Evolutionary conservation across 2,329 filamentous ascomycete species (phyloP).

Genomic region (Grosmannia clavigera): DNA sequence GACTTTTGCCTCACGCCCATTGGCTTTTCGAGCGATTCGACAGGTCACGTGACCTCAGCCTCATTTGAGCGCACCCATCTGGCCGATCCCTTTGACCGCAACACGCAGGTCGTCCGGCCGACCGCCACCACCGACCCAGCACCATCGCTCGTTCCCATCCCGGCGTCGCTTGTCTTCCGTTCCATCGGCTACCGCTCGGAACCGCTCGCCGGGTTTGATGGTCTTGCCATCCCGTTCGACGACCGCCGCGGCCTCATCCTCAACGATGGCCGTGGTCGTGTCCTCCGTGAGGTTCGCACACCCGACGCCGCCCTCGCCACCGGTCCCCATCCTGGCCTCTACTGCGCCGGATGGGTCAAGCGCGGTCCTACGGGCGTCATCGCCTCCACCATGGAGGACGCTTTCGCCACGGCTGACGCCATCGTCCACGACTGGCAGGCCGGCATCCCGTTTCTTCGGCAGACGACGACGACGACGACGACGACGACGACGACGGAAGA

Average conservation of each 20-base stretch:
- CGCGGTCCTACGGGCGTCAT: slow-evolving; percentile 90
- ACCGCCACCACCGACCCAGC: slow-evolving; percentile 25
- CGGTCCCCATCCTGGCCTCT: slow-evolving; percentile 55
- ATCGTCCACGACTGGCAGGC: slow-evolving; percentile 65
- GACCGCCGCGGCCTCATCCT: slow-evolving; percentile 59
- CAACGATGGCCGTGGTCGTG: slow-evolving; percentile 70
- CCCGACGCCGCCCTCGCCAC: slow-evolving; percentile 23
- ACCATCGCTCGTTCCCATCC: slow-evolving; percentile 32
- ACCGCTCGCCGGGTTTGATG: slow-evolving; percentile 59
- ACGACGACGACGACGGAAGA: not conserved
- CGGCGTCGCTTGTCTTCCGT: slow-evolving; percentile 66
- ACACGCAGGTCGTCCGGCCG: slow-evolving; percentile 33
- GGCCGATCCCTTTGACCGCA: slow-evolving; percentile 39
- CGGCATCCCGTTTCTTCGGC: slow-evolving; percentile 26
- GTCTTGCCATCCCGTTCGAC: slow-evolving; percentile 70
- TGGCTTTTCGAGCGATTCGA: slow-evolving; percentile 43
- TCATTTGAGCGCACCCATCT: slow-evolving; percentile 53
- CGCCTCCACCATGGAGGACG: slow-evolving; percentile 89
- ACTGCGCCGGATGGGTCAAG: slow-evolving; percentile 96
- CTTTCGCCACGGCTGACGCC: slow-evolving; percentile 76
- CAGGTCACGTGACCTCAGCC: slow-evolving; percentile 45
- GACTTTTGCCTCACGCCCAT: slow-evolving; percentile 74
- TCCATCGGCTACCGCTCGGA: slow-evolving; percentile 91
- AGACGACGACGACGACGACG: not conserved
- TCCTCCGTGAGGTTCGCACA: slow-evolving; percentile 30